A percentile compares a stretch with the other conserved stretches of the same genome.
These are phyloP conservation scores for Pestalotiopsis fici DNA, from an alignment of 2,329 filamentous ascomycete species.

Conservation along the genomic window DNA sequence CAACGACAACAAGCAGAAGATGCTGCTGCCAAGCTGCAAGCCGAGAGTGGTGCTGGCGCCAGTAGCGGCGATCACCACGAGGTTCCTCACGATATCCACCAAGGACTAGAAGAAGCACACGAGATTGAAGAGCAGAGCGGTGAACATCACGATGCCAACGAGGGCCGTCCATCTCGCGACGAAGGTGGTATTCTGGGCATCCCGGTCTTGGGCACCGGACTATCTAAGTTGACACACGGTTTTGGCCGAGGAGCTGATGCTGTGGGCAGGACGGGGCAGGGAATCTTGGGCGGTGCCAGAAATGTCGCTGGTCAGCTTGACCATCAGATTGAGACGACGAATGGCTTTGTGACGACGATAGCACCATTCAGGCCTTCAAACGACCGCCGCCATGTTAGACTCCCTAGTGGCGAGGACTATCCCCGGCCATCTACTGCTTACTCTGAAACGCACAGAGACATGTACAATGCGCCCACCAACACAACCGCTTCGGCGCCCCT, in stretches of 20 bases:
- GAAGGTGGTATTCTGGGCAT: constrained; percentile 27
- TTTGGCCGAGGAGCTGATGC: constrained; percentile 45
- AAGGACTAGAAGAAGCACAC: constrained; percentile 27
- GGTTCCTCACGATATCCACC: constrained; percentile 52
- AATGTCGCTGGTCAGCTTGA: constrained; percentile 52
- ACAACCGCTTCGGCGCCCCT: constrained; percentile 18
- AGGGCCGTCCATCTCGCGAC: constrained; percentile 11
- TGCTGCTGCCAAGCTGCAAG: constrained; percentile 49
- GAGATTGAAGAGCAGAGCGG: constrained; percentile 25
- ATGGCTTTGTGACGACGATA: constrained; percentile 49
- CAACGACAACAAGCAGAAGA: constrained; percentile 50
- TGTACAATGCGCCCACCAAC: constrained; percentile 20
- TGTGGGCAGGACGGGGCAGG: constrained; percentile 44
- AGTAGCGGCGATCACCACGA: constrained; percentile 54
- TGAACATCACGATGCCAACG: constrained; percentile 11
- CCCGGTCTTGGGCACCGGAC: constrained; percentile 33
- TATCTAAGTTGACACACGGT: constrained; percentile 51
- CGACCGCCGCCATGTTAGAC: constrained; percentile 29
- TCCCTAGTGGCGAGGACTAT: constrained; percentile 33
- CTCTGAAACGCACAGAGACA: constrained; percentile 21
- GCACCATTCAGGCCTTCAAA: constrained; percentile 21
- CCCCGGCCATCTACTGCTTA: constrained; percentile 24
- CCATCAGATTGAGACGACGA: constrained; percentile 53
- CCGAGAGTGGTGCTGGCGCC: constrained; percentile 48
- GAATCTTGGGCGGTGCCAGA: constrained; percentile 45